Conservation (phyloP, 2,329 filamentous ascomycete genomes). For the Ploettnerulaceae sp. region DNA sequence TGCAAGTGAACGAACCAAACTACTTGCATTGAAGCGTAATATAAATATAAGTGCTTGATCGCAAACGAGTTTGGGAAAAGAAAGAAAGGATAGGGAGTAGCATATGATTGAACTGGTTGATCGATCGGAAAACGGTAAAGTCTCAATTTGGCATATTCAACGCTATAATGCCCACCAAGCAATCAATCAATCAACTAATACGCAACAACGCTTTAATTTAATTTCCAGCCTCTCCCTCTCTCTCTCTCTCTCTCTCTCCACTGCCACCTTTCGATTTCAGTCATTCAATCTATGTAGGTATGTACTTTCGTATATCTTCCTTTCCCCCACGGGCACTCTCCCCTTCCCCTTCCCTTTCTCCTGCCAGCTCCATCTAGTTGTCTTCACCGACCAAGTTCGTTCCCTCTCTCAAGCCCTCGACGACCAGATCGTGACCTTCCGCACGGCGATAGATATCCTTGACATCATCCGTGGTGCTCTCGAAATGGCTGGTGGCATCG, state of each 20-base stretch:
- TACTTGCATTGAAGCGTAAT: too few species aligned
- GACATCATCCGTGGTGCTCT: conserved; percentile 87
- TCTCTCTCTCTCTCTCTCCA: conserved; percentile 44
- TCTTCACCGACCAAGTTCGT: conserved; percentile 63
- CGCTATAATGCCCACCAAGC: too few species aligned
- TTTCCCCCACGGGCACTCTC: background rate
- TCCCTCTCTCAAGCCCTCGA: conserved; percentile 61
- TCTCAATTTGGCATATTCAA: too few species aligned
- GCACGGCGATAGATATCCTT: conserved; percentile 86
- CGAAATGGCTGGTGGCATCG: conserved; percentile 95
- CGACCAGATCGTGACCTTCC: conserved; percentile 64
- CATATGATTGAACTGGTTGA: too few species aligned
- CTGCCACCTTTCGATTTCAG: conserved; percentile 62
- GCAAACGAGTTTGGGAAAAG: too few species aligned
- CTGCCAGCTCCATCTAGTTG: conserved; percentile 15
- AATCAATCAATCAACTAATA: too few species aligned
- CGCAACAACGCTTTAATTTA: background rate
- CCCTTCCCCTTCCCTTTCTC: background rate
- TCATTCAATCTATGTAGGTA: background rate
- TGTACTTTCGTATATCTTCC: background rate
- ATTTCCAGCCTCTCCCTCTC: background rate
- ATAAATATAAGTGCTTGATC: too few species aligned
- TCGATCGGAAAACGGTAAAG: too few species aligned
- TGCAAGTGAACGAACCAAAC: too few species aligned
- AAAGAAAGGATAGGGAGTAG: too few species aligned